These are phyloP conservation scores for Citrus cavaleriei DNA, from an alignment of 345 rosid genomes.

Conservation along the genomic window DNA sequence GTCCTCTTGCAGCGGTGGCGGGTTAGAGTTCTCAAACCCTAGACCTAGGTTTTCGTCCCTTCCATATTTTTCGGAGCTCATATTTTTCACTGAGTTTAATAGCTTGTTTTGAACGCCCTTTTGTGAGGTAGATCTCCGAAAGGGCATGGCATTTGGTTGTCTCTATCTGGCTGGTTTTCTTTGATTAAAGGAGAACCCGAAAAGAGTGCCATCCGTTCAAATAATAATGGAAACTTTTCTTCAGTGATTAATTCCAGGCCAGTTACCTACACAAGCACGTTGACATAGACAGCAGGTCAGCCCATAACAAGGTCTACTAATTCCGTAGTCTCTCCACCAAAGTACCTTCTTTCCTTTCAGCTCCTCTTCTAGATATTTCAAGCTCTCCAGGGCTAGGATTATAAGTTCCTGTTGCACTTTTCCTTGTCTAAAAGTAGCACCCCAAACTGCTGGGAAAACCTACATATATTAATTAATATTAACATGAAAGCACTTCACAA, in stretches of 20 bases:
- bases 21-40: too few species aligned
- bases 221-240: slow-evolving; percentile 15
- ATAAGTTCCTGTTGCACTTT: slow-evolving; percentile 22
- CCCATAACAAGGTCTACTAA: slow-evolving; percentile 33
- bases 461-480: background rate
- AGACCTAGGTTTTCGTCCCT: too few species aligned
- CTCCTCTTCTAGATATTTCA: slow-evolving; percentile 30
- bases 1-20: too few species aligned
- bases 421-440: slow-evolving; percentile 9
- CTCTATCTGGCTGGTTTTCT: too few species aligned
- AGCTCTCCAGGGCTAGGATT: slow-evolving; percentile 3
- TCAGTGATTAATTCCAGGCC: slow-evolving; percentile 10
- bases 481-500: too few species aligned
- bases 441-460: slow-evolving; percentile 20
- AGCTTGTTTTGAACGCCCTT: too few species aligned
- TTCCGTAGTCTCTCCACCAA: slow-evolving; percentile 35
- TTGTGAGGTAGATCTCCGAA: too few species aligned
- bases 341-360: slow-evolving; percentile 35
- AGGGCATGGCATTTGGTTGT: too few species aligned
- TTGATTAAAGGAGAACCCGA: too few species aligned
- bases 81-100: too few species aligned
- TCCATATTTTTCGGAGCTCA: too few species aligned
- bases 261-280: slow-evolving; percentile 16
- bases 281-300: slow-evolving; percentile 18
- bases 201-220: too few species aligned